Evolutionary conservation across 1,284 basidiomycete genomes (phyloP).

Genomic region (Cerrena zonata): DNA sequence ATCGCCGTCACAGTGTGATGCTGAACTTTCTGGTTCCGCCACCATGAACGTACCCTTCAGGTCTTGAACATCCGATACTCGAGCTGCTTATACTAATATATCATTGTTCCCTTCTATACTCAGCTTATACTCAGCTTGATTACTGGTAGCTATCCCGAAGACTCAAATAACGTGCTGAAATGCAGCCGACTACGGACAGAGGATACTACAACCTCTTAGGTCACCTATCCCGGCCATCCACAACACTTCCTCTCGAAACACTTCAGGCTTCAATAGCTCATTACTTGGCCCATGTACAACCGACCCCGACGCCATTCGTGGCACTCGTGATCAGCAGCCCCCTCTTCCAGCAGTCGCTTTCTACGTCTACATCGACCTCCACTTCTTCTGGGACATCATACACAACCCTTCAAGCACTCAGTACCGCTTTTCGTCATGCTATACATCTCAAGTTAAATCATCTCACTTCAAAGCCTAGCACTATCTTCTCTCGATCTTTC

Average conservation of each 20-base stretch:
- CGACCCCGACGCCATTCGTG: slow-evolving; percentile 57
- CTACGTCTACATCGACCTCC: slow-evolving; percentile 37
- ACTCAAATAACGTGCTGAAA: background rate
- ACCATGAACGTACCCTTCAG: too few relatives aligned
- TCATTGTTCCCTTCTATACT: too few relatives aligned
- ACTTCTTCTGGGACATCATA: slow-evolving; percentile 40
- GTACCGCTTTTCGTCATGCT: slow-evolving; percentile 57
- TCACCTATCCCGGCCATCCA: slow-evolving; percentile 48
- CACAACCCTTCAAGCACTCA: slow-evolving; percentile 47
- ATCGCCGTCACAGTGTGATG: too few relatives aligned
- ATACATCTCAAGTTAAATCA: slow-evolving; percentile 48
- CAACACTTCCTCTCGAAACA: slow-evolving; percentile 42
- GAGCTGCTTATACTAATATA: too few relatives aligned
- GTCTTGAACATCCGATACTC: too few relatives aligned
- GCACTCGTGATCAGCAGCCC: slow-evolving; percentile 62
- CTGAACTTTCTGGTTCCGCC: too few relatives aligned
- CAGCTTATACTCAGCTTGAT: too few relatives aligned
- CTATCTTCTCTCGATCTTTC: slow-evolving; percentile 41
- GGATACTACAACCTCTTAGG: slow-evolving; percentile 51
- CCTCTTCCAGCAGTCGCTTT: slow-evolving; percentile 39
- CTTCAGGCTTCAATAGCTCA: slow-evolving; percentile 59
- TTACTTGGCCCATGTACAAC: slow-evolving; percentile 50
- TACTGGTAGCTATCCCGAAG: too few relatives aligned
- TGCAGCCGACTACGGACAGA: slow-evolving; percentile 25
- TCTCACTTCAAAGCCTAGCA: slow-evolving; percentile 29